phyloP scores from a whole-genome alignment of 257 asterid genomes.

The Primulina tabacum region DNA sequence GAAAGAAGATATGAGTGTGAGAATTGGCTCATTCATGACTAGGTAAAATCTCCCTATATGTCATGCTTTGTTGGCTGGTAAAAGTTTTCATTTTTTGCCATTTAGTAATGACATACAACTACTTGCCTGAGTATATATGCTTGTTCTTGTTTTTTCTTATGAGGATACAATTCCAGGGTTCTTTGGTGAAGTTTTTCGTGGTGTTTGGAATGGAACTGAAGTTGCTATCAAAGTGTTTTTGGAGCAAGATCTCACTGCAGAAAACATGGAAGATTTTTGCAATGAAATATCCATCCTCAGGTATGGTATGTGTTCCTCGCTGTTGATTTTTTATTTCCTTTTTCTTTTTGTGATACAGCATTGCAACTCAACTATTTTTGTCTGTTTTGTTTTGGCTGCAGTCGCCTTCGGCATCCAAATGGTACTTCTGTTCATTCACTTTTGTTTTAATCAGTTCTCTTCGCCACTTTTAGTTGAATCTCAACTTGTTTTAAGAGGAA shows the following conservation, averaged over 20 bases:
- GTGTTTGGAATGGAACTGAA: constrained; percentile 96
- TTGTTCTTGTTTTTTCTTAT: not conserved
- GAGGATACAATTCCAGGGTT: constrained; percentile 52
- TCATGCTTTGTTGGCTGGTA: constrained; percentile 12
- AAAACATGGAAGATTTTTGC: constrained; percentile 99
- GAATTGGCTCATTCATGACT: constrained; percentile 18
- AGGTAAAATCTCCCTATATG: constrained; percentile 13
- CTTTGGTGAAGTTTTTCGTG: constrained; percentile 98
- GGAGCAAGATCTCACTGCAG: constrained; percentile 98
- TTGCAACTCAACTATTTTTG: constrained; percentile 35
- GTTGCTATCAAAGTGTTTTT: constrained; percentile 95
- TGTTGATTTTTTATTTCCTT: constrained; percentile 11
- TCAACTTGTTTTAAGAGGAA: constrained; percentile 12
- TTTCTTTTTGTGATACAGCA: constrained; percentile 22
- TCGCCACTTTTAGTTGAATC: constrained; percentile 10
- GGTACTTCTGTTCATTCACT: constrained; percentile 56
- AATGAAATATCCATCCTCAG: constrained; percentile 92
- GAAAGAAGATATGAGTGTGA: constrained; percentile 1
- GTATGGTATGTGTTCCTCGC: constrained; percentile 33
- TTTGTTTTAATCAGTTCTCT: not conserved
- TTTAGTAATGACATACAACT: constrained; percentile 1
- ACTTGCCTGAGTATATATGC: constrained; percentile 11
- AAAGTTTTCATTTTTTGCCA: not conserved
- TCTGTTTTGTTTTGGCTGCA: constrained; percentile 42
- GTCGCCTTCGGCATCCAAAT: constrained; percentile 98